A percentile compares a stretch with the other conserved stretches of the same genome.
phyloP scores from a whole-genome alignment of 148 eudicot genomes.

The Diospyros lotus region DNA sequence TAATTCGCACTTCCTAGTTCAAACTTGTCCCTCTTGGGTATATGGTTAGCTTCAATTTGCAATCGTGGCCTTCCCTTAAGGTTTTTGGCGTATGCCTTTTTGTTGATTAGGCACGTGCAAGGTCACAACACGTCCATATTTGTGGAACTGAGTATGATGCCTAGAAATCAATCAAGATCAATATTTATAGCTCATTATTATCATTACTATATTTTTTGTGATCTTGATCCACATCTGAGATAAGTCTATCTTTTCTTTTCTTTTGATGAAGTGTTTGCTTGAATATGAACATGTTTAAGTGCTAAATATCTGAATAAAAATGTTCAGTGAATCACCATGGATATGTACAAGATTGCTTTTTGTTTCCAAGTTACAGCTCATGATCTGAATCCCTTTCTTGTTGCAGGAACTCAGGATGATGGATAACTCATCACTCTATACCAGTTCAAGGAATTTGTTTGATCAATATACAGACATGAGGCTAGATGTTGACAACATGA shows the following conservation, averaged over 20 bases:
- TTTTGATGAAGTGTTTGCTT: slow-evolving; percentile 7
- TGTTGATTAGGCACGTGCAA: not conserved
- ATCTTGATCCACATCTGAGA: not conserved
- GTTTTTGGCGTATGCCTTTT: not conserved
- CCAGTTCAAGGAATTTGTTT: slow-evolving; percentile 21
- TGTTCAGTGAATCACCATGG: not conserved
- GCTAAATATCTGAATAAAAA: not conserved
- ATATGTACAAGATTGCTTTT: not conserved
- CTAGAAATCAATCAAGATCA: not conserved
- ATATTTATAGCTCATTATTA: not conserved
- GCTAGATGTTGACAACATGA: slow-evolving; percentile 46
- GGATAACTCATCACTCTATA: slow-evolving; percentile 23
- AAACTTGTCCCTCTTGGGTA: not conserved
- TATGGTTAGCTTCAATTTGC: not conserved
- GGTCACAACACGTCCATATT: not conserved
- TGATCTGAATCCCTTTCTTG: slow-evolving; percentile 1
- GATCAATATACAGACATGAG: slow-evolving; percentile 43
- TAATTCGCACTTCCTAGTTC: too few species aligned
- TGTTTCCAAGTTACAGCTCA: not conserved
- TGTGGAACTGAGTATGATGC: not conserved
- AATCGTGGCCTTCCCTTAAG: not conserved
- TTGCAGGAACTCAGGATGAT: slow-evolving; percentile 22
- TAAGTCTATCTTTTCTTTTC: not conserved
- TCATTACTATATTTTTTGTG: not conserved
- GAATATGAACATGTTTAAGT: not conserved